Percentiles rank a stretch among this genome's conserved stretches.
Conservation (phyloP, 2,329 filamentous ascomycete species). For the Juglanconis sp. region DNA sequence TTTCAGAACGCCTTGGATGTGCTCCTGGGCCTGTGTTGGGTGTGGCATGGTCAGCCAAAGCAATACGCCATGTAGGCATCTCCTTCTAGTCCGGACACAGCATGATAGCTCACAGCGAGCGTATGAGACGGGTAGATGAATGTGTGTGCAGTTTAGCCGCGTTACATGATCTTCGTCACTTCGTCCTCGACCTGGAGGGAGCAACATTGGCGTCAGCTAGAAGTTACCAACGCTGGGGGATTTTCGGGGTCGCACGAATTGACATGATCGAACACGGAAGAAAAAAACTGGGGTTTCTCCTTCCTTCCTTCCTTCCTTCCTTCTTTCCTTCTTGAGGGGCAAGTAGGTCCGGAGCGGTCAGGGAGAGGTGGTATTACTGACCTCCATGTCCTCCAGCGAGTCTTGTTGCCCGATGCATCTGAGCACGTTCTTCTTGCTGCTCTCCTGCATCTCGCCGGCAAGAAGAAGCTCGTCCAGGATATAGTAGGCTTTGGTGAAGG, state of each 20-base stretch:
- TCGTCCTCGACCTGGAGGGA: slow-evolving; percentile 77
- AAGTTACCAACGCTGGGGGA: slow-evolving; percentile 17
- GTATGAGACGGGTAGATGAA: neutral
- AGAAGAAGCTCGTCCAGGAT: slow-evolving; percentile 95
- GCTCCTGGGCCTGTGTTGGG: slow-evolving; percentile 41
- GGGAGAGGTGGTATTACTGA: slow-evolving; percentile 49
- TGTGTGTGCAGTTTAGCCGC: slow-evolving; percentile 20
- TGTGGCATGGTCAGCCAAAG: slow-evolving; percentile 12
- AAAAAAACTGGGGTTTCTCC: neutral
- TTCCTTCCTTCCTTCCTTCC: too few relatives aligned
- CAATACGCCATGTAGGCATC: slow-evolving; percentile 1
- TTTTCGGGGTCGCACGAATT: neutral
- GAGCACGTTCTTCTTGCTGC: slow-evolving; percentile 98
- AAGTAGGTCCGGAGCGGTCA: neutral
- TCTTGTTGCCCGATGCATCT: slow-evolving; percentile 96
- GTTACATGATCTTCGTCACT: slow-evolving; percentile 84
- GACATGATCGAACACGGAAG: neutral
- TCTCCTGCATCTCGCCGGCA: slow-evolving; percentile 96
- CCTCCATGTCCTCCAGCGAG: slow-evolving; percentile 98
- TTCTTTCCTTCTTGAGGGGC: neutral
- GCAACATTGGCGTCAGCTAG: slow-evolving; percentile 50
- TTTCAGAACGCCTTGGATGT: slow-evolving; percentile 32
- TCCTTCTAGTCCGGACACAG: slow-evolving; percentile 5
- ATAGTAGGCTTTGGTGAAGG: slow-evolving; percentile 99
- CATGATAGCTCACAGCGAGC: slow-evolving; percentile 7